Evolutionary conservation across 2,329 filamentous ascomycete genomes (phyloP).

Genomic region (Parastagonospora nodorum): DNA sequence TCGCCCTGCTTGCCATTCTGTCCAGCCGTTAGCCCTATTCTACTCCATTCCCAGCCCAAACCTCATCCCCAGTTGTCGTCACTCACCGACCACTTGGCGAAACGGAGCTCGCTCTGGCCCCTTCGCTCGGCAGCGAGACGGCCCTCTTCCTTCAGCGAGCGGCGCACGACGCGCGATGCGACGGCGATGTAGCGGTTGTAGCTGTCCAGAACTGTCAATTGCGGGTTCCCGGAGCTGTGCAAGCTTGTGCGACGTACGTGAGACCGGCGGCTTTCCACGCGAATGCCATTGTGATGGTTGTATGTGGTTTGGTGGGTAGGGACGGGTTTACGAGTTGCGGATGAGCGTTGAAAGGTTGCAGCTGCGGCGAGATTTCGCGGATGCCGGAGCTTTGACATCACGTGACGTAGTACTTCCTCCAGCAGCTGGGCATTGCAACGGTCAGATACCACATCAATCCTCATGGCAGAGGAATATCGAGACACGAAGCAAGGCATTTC

Average conservation of each 20-base stretch:
- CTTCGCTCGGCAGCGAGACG: conserved; percentile 85
- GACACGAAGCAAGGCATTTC: not conserved
- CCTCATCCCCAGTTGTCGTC: conserved; percentile 1
- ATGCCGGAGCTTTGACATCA: conserved; percentile 32
- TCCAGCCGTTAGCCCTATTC: conserved; percentile 29
- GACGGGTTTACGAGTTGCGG: conserved; percentile 28
- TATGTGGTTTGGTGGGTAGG: conserved; percentile 30
- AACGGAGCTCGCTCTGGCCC: conserved; percentile 85
- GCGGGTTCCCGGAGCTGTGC: conserved; percentile 18
- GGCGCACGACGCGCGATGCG: conserved; percentile 91
- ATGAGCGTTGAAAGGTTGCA: conserved; percentile 31
- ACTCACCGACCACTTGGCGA: conserved; percentile 95
- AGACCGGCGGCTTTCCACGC: conserved; percentile 98
- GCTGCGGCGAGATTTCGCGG: conserved; percentile 33
- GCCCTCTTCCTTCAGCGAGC: conserved; percentile 95
- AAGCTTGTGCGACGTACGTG: conserved; percentile 68
- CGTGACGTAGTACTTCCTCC: conserved; percentile 14
- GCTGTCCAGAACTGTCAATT: conserved; percentile 58
- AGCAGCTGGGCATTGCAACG: conserved; percentile 2
- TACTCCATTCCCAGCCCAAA: conserved; percentile 23
- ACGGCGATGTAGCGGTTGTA: conserved; percentile 99
- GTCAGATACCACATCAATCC: not conserved
- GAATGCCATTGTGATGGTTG: conserved; percentile 80
- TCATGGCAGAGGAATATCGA: not conserved
- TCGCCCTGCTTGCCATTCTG: conserved; percentile 98